Base-by-base conservation (phyloP, 192 early-diverging fungal species). In the Backusella morwellensis region DNA sequence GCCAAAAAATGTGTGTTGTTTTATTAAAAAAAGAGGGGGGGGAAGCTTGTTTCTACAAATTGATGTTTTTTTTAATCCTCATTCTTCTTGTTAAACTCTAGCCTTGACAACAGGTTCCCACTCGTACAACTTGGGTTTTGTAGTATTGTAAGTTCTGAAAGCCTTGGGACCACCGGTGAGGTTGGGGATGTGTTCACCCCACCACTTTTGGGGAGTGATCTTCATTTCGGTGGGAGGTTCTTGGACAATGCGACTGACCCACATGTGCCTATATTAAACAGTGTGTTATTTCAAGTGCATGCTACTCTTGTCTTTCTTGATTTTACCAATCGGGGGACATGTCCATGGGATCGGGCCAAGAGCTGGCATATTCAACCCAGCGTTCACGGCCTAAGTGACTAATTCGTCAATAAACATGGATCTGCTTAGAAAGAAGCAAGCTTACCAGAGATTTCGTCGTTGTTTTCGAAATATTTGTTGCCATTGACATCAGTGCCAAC, bases 381-480 rank as follows among this genome's bases (percentile, higher is more conserved):
- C 93, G 92, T 80, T 88, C 93, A 81, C 93, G 92, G 74, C 86
- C 89, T 92, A 80, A 26, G 3, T 44, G 4, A 17, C 42, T 32
- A 32, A 32, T 32, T 32, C 4, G 42, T 17, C 42, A 44, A 44
- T 17, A 14, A 32, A 32, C 32, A 3, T 32, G 32, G 32, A 32
- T 32, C 32, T 32, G 3, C 3, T 32, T 32, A 32, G 32, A 32
- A 32, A 3, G 32, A 32, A 32, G 1, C 32, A 32, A 32, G 54
- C 77, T 29, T 85, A 87, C 93, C 92, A 56, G 86, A 93, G 80
- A 89, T 85, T 82, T 95, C 93, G 69, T 89, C 83, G 2, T n/a
- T 29, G 81, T 93, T 93, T 78, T 86, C 86, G 75, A 82, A 95
- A 87, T 93, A 95, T 56, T 90, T 86, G 85, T 95, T 95, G 78